Percentiles rank a stretch among this genome's conserved stretches.
Conservation (phyloP, 2,329 filamentous ascomycete species). For the Venturia nashicola region DNA sequence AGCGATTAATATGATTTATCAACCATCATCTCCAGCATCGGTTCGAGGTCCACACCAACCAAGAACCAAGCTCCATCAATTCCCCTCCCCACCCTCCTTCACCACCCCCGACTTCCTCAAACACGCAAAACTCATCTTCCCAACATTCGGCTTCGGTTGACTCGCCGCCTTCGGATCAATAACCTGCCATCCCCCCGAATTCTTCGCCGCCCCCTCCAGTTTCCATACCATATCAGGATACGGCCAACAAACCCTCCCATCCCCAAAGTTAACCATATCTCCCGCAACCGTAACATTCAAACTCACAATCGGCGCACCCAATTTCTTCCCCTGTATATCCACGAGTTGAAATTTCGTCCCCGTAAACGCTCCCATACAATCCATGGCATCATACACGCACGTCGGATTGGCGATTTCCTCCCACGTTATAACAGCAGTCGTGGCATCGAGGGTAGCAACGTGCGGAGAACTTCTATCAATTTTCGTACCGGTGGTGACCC, state of each 20-base stretch:
- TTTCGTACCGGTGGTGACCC: slow-evolving; percentile 38
- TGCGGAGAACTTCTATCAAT: slow-evolving; percentile 47
- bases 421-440: slow-evolving; percentile 45
- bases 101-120: slow-evolving; percentile 4
- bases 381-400: slow-evolving; percentile 46
- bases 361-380: slow-evolving; percentile 45
- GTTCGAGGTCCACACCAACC: too few relatives aligned
- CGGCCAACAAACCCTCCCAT: slow-evolving; percentile 49
- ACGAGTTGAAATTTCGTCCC: slow-evolving; percentile 50
- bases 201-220: slow-evolving; percentile 18
- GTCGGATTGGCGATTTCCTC: slow-evolving; percentile 45
- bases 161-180: slow-evolving; percentile 4
- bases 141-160: neutral
- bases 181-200: neutral
- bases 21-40: too few relatives aligned
- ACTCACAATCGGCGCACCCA: slow-evolving; percentile 39
- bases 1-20: too few relatives aligned
- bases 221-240: slow-evolving; percentile 46
- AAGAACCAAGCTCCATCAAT: too few relatives aligned
- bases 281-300: slow-evolving; percentile 46
- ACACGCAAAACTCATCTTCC: slow-evolving; percentile 5
- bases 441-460: slow-evolving; percentile 41
- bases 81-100: neutral
- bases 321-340: slow-evolving; percentile 34
- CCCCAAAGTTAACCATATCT: slow-evolving; percentile 49